Evolutionary conservation across 2,329 filamentous ascomycete species (phyloP).

Genomic region (Exserohilum turcica): DNA sequence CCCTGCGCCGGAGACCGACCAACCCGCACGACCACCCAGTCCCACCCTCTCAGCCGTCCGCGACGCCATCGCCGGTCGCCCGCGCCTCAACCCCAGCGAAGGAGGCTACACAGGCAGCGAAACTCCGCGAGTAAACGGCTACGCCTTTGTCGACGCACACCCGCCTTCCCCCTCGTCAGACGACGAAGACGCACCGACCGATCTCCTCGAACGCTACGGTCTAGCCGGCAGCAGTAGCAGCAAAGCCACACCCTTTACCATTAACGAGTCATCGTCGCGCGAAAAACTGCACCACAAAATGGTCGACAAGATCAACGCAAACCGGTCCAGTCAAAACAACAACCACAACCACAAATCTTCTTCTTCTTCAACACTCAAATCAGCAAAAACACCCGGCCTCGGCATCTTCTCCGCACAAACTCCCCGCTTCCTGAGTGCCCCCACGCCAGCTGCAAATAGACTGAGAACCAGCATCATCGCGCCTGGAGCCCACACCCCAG

Average conservation of each 20-base stretch:
- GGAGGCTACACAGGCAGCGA: slow-evolving; percentile 68
- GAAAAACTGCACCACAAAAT: slow-evolving; percentile 78
- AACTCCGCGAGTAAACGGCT: slow-evolving; percentile 90
- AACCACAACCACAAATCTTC: background rate
- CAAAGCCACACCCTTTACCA: slow-evolving; percentile 64
- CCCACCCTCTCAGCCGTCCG: slow-evolving; percentile 82
- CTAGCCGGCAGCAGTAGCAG: slow-evolving; percentile 15
- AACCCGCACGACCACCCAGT: slow-evolving; percentile 67
- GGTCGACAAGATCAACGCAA: slow-evolving; percentile 54
- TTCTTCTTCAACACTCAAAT: background rate
- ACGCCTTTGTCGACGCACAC: slow-evolving; percentile 91
- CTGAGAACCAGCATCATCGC: slow-evolving; percentile 54
- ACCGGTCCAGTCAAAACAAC: slow-evolving; percentile 8
- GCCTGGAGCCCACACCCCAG: slow-evolving; percentile 49
- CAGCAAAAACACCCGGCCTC: slow-evolving; percentile 24
- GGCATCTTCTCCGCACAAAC: slow-evolving; percentile 46
- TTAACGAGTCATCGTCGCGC: slow-evolving; percentile 73
- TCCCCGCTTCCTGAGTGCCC: slow-evolving; percentile 72
- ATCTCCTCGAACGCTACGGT: slow-evolving; percentile 54
- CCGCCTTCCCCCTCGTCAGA: slow-evolving; percentile 75
- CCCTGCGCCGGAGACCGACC: slow-evolving; percentile 47
- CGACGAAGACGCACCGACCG: slow-evolving; percentile 46
- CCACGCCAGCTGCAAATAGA: slow-evolving; percentile 61
- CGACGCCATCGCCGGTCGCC: slow-evolving; percentile 79
- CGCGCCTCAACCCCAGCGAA: slow-evolving; percentile 67